Evolutionary conservation across 1,284 basidiomycete genomes (phyloP).

Genomic region (Leccinum variabile): DNA sequence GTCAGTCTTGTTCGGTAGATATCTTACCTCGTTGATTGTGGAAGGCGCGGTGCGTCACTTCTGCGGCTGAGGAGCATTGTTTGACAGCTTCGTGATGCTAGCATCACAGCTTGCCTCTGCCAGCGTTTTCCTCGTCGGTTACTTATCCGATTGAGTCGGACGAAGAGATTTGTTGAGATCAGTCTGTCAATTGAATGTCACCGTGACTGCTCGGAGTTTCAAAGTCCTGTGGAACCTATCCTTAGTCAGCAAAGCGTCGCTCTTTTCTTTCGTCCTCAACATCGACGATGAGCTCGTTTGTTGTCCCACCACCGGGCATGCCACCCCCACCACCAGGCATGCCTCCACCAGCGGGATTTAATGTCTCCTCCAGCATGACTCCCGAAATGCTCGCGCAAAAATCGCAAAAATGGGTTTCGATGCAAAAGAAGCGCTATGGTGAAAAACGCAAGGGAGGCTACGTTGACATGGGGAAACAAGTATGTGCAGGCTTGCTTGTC

Average conservation of each 20-base stretch:
- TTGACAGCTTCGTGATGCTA: background rate
- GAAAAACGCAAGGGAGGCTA: conserved; percentile 87
- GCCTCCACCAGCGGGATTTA: conserved; percentile 48
- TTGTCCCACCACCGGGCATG: conserved; percentile 58
- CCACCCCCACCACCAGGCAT: conserved; percentile 62
- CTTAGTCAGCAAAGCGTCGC: conserved; percentile 29
- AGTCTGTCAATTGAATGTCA: background rate
- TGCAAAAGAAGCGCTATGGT: conserved; percentile 89
- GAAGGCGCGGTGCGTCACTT: background rate
- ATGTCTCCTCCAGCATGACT: conserved; percentile 63
- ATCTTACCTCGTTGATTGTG: background rate
- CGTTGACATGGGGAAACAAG: conserved; percentile 93
- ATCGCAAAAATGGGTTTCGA: conserved; percentile 91
- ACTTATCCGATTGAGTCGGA: background rate
- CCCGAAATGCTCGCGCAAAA: conserved; percentile 81
- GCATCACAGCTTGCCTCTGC: background rate
- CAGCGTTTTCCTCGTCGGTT: background rate
- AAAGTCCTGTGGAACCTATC: conserved; percentile 7
- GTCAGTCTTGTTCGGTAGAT: background rate
- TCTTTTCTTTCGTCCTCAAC: conserved; percentile 33
- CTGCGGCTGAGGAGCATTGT: background rate
- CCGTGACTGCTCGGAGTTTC: conserved; percentile 20
- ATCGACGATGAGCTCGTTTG: conserved; percentile 37
- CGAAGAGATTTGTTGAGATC: background rate
- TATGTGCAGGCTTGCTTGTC: conserved; percentile 36